Percentiles rank a stretch among this genome's conserved stretches.
These are phyloP conservation scores for Solanum arcanum DNA, from an alignment of 257 asterid genomes.

Conservation along the genomic window DNA sequence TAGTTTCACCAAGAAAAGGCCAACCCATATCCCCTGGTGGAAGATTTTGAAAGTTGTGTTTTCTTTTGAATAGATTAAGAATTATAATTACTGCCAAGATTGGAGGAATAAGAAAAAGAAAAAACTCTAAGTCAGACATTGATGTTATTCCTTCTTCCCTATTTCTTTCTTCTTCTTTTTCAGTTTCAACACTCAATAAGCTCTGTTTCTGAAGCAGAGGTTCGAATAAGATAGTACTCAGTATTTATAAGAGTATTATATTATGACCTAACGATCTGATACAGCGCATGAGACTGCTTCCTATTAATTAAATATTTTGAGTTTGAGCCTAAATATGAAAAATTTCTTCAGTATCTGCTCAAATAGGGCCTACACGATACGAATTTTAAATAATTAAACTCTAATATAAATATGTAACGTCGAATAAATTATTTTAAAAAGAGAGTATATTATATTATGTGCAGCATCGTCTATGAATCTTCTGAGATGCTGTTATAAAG, in stretches of 20 bases:
- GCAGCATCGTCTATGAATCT: neutral
- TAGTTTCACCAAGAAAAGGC: conserved; percentile 90
- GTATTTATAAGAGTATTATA: neutral
- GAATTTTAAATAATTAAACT: too few relatives aligned
- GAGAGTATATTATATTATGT: neutral
- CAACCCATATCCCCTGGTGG: conserved; percentile 94
- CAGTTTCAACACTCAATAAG: neutral
- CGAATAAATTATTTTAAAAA: too few relatives aligned
- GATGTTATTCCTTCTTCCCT: neutral
- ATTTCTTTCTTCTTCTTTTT: neutral
- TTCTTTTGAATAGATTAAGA: conserved; percentile 20
- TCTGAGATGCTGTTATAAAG: conserved; percentile 8
- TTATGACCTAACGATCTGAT: too few relatives aligned
- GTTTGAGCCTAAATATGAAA: accelerated
- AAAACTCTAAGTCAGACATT: conserved; percentile 41
- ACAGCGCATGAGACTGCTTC: neutral
- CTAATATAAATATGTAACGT: accelerated
- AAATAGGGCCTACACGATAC: too few relatives aligned
- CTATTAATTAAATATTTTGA: too few relatives aligned
- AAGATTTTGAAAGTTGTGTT: conserved; percentile 31
- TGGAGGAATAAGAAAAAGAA: conserved; percentile 28
- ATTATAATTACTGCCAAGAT: conserved; percentile 22
- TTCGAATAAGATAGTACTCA: neutral
- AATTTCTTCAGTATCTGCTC: accelerated
- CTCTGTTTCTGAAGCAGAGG: neutral